These are phyloP conservation scores for Mucor sp. DNA, from an alignment of 371 early-diverging fungal genomes.

Conservation along the genomic window DNA sequence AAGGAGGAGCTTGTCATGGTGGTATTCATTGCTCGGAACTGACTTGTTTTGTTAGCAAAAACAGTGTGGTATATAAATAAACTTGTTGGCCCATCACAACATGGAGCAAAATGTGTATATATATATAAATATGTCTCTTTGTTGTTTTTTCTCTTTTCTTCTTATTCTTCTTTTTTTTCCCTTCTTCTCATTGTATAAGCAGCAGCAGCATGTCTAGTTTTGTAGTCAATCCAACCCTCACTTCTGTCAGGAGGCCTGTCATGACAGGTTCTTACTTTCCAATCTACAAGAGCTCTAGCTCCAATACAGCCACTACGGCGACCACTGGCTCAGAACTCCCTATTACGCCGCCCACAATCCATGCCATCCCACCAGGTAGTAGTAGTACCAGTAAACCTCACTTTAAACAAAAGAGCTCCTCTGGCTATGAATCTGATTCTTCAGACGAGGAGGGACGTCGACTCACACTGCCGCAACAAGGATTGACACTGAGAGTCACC, in stretches of 20 bases:
- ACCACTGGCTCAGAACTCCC: background rate
- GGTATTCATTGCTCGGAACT: background rate
- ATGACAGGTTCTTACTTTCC: background rate
- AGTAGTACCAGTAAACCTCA: background rate
- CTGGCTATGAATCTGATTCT: constrained; percentile 14
- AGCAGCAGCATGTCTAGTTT: background rate
- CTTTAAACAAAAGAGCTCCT: background rate
- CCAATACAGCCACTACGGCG: background rate
- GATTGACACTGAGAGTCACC: constrained; percentile 1
- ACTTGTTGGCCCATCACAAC: background rate
- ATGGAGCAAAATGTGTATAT: background rate
- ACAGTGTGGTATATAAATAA: background rate
- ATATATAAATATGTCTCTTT: background rate
- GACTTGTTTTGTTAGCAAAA: background rate
- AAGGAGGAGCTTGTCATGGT: background rate
- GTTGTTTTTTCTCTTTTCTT: background rate
- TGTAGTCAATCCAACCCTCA: background rate
- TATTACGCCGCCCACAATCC: background rate
- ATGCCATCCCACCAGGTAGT: background rate
- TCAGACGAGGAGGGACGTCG: constrained; percentile 3
- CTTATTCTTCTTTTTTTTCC: background rate
- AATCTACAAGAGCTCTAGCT: background rate
- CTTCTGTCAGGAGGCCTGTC: background rate
- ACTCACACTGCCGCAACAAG: background rate
- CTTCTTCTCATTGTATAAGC: background rate